A percentile compares a stretch with the other conserved stretches of the same genome.
Conservation (phyloP, 2,329 filamentous ascomycete species). For the Exophiala dermatitidis region DNA sequence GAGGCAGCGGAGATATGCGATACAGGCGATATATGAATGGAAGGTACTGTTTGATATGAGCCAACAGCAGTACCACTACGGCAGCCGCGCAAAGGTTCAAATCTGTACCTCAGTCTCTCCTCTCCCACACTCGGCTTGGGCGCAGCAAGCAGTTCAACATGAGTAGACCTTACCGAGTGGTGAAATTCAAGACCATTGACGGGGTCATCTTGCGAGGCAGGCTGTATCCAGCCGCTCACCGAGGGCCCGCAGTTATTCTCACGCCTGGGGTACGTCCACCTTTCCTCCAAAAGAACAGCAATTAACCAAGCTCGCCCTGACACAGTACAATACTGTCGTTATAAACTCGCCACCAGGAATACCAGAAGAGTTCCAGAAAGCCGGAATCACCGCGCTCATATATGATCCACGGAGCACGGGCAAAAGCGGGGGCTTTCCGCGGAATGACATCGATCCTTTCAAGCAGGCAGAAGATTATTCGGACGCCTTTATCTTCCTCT, state of each 20-base stretch:
- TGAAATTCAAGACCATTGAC: not conserved
- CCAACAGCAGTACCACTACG: too few relatives aligned
- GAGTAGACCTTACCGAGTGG: not conserved
- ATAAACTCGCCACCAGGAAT: not conserved
- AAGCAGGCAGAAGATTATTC: slow-evolving; percentile 31
- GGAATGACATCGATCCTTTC: slow-evolving; percentile 30
- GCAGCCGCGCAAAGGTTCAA: too few relatives aligned
- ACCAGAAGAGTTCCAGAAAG: not conserved
- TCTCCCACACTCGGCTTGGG: too few relatives aligned
- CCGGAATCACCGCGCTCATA: slow-evolving; percentile 13
- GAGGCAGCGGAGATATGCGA: too few relatives aligned
- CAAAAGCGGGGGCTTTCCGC: slow-evolving; percentile 29
- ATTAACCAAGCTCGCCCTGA: not conserved
- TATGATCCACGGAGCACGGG: slow-evolving; percentile 31
- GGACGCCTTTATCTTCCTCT: slow-evolving; percentile 29
- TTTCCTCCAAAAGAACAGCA: not conserved
- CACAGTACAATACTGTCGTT: not conserved
- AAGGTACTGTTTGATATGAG: too few relatives aligned
- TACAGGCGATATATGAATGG: too few relatives aligned
- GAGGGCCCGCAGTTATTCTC: not conserved
- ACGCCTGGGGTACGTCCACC: not conserved
- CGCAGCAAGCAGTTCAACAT: not conserved
- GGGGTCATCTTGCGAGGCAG: not conserved
- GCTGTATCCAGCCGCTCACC: not conserved
- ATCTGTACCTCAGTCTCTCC: too few relatives aligned